These are phyloP conservation scores for Alternaria arborescens DNA, from an alignment of 2,329 filamentous ascomycete species.

Conservation along the genomic window DNA sequence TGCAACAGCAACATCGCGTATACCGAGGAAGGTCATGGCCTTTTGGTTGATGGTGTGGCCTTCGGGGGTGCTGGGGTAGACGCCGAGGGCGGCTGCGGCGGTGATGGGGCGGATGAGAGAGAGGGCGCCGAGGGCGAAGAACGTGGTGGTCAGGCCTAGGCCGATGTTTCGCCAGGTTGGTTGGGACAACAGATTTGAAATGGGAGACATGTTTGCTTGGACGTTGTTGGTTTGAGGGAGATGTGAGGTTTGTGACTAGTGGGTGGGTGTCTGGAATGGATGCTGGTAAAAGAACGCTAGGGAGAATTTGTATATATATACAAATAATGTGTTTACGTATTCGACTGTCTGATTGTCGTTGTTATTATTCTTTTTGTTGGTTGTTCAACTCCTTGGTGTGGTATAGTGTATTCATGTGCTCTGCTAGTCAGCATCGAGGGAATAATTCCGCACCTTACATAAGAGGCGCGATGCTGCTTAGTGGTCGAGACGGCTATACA, in stretches of 20 bases:
- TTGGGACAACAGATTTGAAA: neutral
- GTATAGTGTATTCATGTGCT: neutral
- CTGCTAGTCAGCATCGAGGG: neutral
- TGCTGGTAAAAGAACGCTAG: neutral
- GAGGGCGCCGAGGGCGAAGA: slow-evolving; percentile 10
- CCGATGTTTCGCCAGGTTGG: slow-evolving; percentile 14
- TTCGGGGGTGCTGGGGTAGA: slow-evolving; percentile 9
- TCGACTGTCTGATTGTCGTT: neutral
- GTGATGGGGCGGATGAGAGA: slow-evolving; percentile 3
- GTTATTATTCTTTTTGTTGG: too few relatives aligned
- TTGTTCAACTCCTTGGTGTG: too few relatives aligned
- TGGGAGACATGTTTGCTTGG: neutral
- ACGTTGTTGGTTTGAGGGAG: neutral
- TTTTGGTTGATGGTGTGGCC: slow-evolving; percentile 12
- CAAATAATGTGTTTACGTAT: neutral
- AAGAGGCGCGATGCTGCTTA: neutral
- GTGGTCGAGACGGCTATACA: neutral
- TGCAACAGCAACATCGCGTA: slow-evolving; percentile 14
- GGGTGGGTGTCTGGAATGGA: neutral
- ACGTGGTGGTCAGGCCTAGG: slow-evolving; percentile 13
- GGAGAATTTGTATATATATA: neutral
- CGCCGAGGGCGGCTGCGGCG: neutral
- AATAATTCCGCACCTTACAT: neutral
- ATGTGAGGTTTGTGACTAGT: too few relatives aligned
- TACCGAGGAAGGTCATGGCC: slow-evolving; percentile 17